These are phyloP conservation scores for Hippophae tibetana DNA, from an alignment of 306 rosid genomes.

Conservation along the genomic window DNA sequence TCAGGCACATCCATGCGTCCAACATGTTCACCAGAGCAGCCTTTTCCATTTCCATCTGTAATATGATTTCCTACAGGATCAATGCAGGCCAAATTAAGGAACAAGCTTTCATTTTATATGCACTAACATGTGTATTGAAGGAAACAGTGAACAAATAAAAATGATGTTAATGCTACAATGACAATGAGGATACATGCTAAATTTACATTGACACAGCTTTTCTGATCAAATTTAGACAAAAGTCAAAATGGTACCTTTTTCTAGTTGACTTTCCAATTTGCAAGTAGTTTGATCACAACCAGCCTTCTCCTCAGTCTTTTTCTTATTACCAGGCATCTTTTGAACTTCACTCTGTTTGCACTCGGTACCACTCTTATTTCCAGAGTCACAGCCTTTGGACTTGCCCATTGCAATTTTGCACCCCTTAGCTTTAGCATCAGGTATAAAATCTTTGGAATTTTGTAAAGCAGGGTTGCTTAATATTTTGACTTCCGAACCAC, in stretches of 20 bases:
- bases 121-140: conserved; percentile 15
- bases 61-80: conserved; percentile 34
- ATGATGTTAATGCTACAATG: background rate
- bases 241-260: conserved; percentile 39
- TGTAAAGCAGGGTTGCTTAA: conserved; percentile 26
- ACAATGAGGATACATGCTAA: background rate
- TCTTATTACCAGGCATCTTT: conserved; percentile 36
- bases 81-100: conserved; percentile 22
- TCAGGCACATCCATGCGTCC: conserved; percentile 26
- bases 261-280: conserved; percentile 36
- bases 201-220: background rate
- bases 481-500: conserved; percentile 25
- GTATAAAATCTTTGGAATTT: conserved; percentile 21
- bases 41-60: conserved; percentile 32
- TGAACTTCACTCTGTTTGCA: conserved; percentile 39
- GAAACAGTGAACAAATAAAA: conserved; percentile 10
- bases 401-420: conserved; percentile 47
- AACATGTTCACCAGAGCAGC: conserved; percentile 20
- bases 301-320: conserved; percentile 36
- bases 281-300: conserved; percentile 20
- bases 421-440: conserved; percentile 42
- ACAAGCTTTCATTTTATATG: conserved; percentile 12
- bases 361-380: conserved; percentile 32
- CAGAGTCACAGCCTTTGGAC: conserved; percentile 47
- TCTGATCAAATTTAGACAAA: background rate